Conservation (phyloP, 2,329 filamentous ascomycete species). For the Metarhizium humberi region DNA sequence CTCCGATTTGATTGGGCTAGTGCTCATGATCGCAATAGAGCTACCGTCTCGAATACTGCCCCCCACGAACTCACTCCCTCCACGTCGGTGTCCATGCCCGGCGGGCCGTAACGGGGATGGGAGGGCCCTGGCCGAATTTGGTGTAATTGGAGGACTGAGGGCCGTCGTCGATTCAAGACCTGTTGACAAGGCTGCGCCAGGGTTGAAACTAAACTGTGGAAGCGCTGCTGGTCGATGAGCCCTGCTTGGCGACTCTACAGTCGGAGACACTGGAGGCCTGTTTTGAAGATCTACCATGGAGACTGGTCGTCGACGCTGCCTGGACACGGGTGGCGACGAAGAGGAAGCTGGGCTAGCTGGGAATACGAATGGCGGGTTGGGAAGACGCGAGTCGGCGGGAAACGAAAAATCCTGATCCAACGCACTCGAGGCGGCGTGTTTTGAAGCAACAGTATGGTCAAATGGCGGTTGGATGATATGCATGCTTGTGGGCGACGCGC, state of each 20-base stretch:
- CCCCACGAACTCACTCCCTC: slow-evolving; percentile 80
- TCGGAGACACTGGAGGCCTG: slow-evolving; percentile 18
- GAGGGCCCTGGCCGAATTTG: slow-evolving; percentile 36
- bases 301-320: slow-evolving; percentile 41
- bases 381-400: slow-evolving; percentile 28
- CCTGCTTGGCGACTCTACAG: slow-evolving; percentile 18
- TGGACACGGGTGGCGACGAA: slow-evolving; percentile 36
- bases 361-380: slow-evolving; percentile 59
- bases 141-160: slow-evolving; percentile 48
- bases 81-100: slow-evolving; percentile 69
- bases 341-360: slow-evolving; percentile 38
- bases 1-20: slow-evolving; percentile 59
- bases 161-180: slow-evolving; percentile 26
- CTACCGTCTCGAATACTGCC: slow-evolving; percentile 54
- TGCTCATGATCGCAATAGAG: slow-evolving; percentile 53
- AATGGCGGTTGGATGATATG: slow-evolving; percentile 12
- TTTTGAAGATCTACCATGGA: slow-evolving; percentile 41
- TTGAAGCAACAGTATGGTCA: not conserved
- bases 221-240: slow-evolving; percentile 30
- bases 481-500: not conserved
- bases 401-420: not conserved
- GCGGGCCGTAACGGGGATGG: slow-evolving; percentile 49
- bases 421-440: not conserved
- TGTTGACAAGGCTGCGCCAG: slow-evolving; percentile 28
- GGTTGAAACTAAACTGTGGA: slow-evolving; percentile 48